Base-by-base conservation (phyloP, 495 filamentous ascomycete species). In the Staphylotrichum tortipilum region DNA sequence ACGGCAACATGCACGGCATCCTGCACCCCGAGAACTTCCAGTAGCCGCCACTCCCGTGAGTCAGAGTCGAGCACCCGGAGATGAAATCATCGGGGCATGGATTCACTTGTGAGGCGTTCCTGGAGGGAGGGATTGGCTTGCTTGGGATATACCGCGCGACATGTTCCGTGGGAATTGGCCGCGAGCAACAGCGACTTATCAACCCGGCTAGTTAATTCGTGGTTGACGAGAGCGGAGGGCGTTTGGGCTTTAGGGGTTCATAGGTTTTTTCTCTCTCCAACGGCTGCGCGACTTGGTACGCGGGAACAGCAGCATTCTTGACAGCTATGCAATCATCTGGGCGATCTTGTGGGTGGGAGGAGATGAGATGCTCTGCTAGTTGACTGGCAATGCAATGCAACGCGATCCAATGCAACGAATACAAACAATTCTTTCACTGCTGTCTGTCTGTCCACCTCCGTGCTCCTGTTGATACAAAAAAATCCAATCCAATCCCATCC, bases 1-100 rank as follows among this genome's bases (percentile, higher is more conserved):
- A 79, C 35, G 89, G 89, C 18, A 88, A 89, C 61, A 53, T 82
- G 60, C 83, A 81, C 28, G 89, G 88, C 58, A 88, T 95, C 57
- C 71, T 80, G 54, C 78, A 92, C 68, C 79, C 79, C 36, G 82
- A 85, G 61, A 78, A 78, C 50, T 79, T 72, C 57, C 63, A 65
- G 17, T 61, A 39, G 47, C 10, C 41, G 36, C 23, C n/a, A n/a
- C n/a, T n/a, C n/a, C n/a, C n/a, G n/a, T n/a, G n/a, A n/a, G n/a
- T n/a, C n/a, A n/a, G n/a, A n/a, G n/a, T n/a, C n/a, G n/a, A n/a
- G n/a, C n/a, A n/a, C n/a, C n/a, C n/a, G n/a, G n/a, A n/a, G n/a
- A n/a, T n/a, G n/a, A n/a, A n/a, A n/a, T n/a, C n/a, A n/a, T n/a
- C n/a, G n/a, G n/a, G n/a, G n/a, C n/a, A n/a, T n/a, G n/a, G n/a